These are phyloP conservation scores for Apium graveolens DNA, from an alignment of 129 eudicot species.

Conservation along the genomic window DNA sequence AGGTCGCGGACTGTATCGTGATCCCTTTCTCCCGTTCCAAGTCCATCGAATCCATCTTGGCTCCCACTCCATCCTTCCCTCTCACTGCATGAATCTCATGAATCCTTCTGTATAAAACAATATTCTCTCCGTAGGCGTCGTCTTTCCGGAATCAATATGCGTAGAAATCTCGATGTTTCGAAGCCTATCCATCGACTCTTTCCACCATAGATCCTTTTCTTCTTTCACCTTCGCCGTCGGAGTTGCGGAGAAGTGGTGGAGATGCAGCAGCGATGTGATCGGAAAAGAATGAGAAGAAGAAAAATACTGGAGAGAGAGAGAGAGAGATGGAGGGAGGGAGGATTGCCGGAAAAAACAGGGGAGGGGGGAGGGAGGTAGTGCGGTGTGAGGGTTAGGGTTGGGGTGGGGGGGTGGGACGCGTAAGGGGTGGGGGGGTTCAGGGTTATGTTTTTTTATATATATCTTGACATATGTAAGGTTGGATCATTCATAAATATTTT, in stretches of 20 bases:
- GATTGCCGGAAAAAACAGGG: too few species aligned
- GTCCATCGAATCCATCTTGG: constrained; percentile 98
- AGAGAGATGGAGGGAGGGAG: too few species aligned
- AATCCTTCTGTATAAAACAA: constrained; percentile 77
- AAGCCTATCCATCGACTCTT: constrained; percentile 69
- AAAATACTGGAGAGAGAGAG: too few species aligned
- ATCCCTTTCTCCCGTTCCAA: constrained; percentile 96
- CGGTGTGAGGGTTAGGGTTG: too few species aligned
- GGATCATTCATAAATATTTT: too few species aligned
- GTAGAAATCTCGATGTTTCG: constrained; percentile 95
- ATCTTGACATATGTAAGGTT: too few species aligned
- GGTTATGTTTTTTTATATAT: too few species aligned
- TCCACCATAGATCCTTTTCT: constrained; percentile 71
- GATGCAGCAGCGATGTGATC: constrained; percentile 44
- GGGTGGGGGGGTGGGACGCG: too few species aligned
- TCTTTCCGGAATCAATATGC: constrained; percentile 93
- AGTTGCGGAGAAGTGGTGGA: constrained; percentile 35
- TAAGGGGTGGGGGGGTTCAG: too few species aligned
- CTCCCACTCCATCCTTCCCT: constrained; percentile 97
- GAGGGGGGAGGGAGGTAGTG: too few species aligned
- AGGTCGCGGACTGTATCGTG: constrained; percentile 90
- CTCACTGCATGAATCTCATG: constrained; percentile 96
- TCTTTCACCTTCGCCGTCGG: constrained; percentile 47
- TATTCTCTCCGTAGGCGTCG: constrained; percentile 85
- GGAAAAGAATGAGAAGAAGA: too few species aligned